phyloP scores from a whole-genome alignment of 1,139 yeast genomes.

The Yamadazyma oceani region DNA sequence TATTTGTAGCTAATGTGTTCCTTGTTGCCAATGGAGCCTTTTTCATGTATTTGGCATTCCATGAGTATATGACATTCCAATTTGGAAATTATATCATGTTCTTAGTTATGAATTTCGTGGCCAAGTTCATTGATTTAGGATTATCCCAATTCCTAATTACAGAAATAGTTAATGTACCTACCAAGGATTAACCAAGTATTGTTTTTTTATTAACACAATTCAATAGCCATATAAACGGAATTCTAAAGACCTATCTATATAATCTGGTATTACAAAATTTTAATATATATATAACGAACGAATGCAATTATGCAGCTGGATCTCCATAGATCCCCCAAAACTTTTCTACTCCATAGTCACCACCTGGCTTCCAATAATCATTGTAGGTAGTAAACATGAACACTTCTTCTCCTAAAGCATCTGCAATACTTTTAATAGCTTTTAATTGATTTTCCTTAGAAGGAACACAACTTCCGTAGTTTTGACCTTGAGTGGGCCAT shows the following conservation, averaged over 20 bases:
- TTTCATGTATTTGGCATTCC: conserved; percentile 14
- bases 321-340: conserved; percentile 64
- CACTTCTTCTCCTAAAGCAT: conserved; percentile 54
- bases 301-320: conserved; percentile 19
- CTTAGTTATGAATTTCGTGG: conserved; percentile 11
- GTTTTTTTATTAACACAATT: background rate
- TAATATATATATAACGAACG: background rate
- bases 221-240: too few species aligned
- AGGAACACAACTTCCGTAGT: conserved; percentile 68
- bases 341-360: conserved; percentile 65
- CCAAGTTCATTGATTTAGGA: conserved; percentile 10
- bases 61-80: conserved; percentile 8
- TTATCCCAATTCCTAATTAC: conserved; percentile 6
- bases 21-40: conserved; percentile 11
- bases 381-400: conserved; percentile 71
- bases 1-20: conserved; percentile 6
- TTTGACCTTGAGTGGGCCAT: conserved; percentile 75
- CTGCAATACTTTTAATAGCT: conserved; percentile 57
- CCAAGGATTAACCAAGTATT: background rate
- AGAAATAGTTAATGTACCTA: conserved; percentile 4
- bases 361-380: conserved; percentile 77
- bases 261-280: background rate
- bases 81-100: conserved; percentile 12
- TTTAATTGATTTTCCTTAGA: conserved; percentile 60
- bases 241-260: too few species aligned